A percentile compares a stretch with the other conserved stretches of the same genome.
Evolutionary conservation across 352 stramenopile species (phyloP).

Genomic region (Globisporangium rhizosaccharum): DNA sequence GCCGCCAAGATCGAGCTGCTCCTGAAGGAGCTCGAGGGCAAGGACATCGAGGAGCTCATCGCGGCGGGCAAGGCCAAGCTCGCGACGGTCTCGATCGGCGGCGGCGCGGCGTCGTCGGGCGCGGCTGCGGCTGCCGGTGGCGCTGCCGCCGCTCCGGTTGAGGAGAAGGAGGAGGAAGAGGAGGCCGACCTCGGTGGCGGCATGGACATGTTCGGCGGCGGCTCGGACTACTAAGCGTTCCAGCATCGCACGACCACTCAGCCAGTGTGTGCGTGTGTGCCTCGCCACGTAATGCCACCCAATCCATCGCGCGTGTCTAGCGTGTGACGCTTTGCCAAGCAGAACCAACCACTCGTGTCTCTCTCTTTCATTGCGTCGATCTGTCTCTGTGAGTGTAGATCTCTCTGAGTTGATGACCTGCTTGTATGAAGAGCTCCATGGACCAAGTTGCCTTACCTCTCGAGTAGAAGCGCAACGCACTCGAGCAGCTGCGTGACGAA

Average conservation of each 20-base stretch:
- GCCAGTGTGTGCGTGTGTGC: conserved; percentile 7
- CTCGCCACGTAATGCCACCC: conserved; percentile 33
- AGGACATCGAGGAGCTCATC: conserved; percentile 86
- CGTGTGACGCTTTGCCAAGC: conserved; percentile 41
- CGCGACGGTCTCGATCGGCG: conserved; percentile 71
- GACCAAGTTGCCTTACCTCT: too few species aligned
- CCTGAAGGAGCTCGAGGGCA: conserved; percentile 86
- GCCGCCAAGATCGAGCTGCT: conserved; percentile 74
- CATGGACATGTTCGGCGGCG: conserved; percentile 86
- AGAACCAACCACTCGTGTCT: conserved; percentile 4
- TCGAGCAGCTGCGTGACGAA: too few species aligned
- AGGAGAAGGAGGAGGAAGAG: conserved; percentile 73
- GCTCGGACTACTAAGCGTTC: conserved; percentile 72
- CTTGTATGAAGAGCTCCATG: too few species aligned
- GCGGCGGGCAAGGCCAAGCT: conserved; percentile 83
- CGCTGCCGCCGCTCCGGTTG: conserved; percentile 31
- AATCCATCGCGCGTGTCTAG: conserved; percentile 42
- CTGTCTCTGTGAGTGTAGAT: neutral
- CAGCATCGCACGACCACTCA: neutral
- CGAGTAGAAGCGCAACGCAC: too few species aligned
- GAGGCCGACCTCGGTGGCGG: conserved; percentile 70
- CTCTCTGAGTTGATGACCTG: neutral
- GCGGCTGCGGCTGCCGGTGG: conserved; percentile 28
- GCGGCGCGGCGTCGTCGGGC: conserved; percentile 30
- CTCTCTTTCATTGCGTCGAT: conserved; percentile 3